Conservation (phyloP, 2,329 filamentous ascomycete genomes). For the Zymoseptoria pseudotritici region DNA sequence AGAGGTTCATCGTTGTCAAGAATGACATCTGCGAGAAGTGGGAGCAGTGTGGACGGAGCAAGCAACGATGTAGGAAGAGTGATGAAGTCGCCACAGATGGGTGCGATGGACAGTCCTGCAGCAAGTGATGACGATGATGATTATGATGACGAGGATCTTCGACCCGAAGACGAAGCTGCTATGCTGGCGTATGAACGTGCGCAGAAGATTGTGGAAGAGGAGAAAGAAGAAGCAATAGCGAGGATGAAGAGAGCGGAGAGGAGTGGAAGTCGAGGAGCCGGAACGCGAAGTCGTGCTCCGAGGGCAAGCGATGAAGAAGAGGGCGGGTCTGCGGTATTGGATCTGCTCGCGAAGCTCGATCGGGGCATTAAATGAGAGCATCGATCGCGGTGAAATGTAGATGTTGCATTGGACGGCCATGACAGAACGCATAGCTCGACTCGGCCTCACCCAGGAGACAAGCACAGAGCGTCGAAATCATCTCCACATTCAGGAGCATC, state of each 20-base stretch:
- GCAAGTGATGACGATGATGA: slow-evolving; percentile 20
- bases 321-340: slow-evolving; percentile 27
- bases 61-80: slow-evolving; percentile 34
- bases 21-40: slow-evolving; percentile 22
- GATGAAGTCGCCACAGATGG: slow-evolving; percentile 28
- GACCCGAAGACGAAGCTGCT: slow-evolving; percentile 29
- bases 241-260: slow-evolving; percentile 19
- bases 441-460: neutral
- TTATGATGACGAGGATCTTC: slow-evolving; percentile 22
- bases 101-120: slow-evolving; percentile 23
- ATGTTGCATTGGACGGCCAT: neutral
- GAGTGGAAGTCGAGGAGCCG: slow-evolving; percentile 10
- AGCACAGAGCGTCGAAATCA: neutral
- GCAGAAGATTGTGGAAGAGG: slow-evolving; percentile 26
- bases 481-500: neutral
- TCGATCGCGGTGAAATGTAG: neutral
- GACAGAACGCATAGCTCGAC: neutral
- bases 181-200: slow-evolving; percentile 28
- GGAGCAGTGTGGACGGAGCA: slow-evolving; percentile 9
- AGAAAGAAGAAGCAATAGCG: slow-evolving; percentile 25
- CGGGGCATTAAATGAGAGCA: slow-evolving; percentile 18
- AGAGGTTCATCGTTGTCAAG: slow-evolving; percentile 23
- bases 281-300: slow-evolving; percentile 16
- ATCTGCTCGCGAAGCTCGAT: slow-evolving; percentile 28
- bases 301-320: slow-evolving; percentile 17